Base-by-base conservation (phyloP, 768 basidiomycete species). In the Lactarius akahatsu region DNA sequence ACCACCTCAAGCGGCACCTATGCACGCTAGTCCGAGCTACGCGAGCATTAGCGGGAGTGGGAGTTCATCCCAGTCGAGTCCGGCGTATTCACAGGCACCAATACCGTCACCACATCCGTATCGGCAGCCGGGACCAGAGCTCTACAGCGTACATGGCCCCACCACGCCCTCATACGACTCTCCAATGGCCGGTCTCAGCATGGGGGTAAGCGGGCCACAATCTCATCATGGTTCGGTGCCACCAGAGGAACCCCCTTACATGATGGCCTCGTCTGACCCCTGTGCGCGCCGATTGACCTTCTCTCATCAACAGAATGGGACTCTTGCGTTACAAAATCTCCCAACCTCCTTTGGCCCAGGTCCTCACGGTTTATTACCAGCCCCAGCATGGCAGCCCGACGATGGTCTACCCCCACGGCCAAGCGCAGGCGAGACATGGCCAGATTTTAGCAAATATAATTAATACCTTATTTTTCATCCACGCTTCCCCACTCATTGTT, bases 11-110 rank as follows among this genome's bases (percentile, higher is more conserved):
- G 20, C 66, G 57, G 28, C 41, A 5, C 52, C 62, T 30, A 60
- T 67, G 43, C 66, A 60, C 40, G 66, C 66, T 30, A 67, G 66
- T 56, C 66, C 66, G 20, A 50, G 66, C 38, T 67, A 59, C 3
- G 66, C 66, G 30, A 67, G 66, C 36, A 38, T 67, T 41, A 67
- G 66, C 18, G 66, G 61, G 18, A 67, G 66, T 43, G 62, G 62
- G 26, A 67, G 62, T 34, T 67, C 66, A 32, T 67, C 66, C 5
- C 66, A 67, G 32, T 67, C 66, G 26, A 67, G 66, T 40, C 66
- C 66, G 13, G 66, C 66, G 30, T 67, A 67, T 60, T 68, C 64
- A 61, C 67, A 66, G 30, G 64, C 55, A 16, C 65, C 61, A 10
- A 62, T 66, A 16, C 65, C 65, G 10, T 67, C 68, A 11, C 61